Conservation (phyloP, 257 asterid species). For the Oldenlandia corymbosa region DNA sequence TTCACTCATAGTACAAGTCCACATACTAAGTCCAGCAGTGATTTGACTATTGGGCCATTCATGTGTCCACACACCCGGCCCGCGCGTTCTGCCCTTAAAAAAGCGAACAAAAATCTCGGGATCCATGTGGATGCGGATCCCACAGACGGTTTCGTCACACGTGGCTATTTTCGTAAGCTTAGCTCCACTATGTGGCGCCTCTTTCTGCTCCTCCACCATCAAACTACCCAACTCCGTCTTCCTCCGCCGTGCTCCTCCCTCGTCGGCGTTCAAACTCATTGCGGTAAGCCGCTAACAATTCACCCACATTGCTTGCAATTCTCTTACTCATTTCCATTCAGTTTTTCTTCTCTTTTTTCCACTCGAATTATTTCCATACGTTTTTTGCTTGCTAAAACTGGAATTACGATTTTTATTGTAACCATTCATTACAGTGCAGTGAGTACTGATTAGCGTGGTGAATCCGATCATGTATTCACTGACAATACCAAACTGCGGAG, state of each 20-base stretch:
- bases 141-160: not conserved
- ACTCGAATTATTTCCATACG: no score
- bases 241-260: not conserved
- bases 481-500: slow-evolving; percentile 41
- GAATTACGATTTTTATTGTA: not conserved
- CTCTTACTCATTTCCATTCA: not conserved
- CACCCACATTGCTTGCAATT: not conserved
- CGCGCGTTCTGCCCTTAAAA: not conserved
- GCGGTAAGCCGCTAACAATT: not conserved
- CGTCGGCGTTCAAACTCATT: not conserved
- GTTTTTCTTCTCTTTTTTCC: no score
- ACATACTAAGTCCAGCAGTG: not conserved
- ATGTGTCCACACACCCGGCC: not conserved
- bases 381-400: no score
- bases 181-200: slow-evolving; percentile 7
- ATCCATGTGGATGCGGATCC: slow-evolving; percentile 16
- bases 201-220: not conserved
- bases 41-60: not conserved
- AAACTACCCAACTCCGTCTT: not conserved
- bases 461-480: slow-evolving; percentile 48
- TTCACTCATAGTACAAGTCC: not conserved
- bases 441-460: no score
- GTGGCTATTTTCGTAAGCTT: not conserved
- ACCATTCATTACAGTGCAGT: no score
- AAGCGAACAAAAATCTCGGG: slow-evolving; percentile 8